Conservation (phyloP, 345 rosid species). For the Hibiscus tridactylites region DNA sequence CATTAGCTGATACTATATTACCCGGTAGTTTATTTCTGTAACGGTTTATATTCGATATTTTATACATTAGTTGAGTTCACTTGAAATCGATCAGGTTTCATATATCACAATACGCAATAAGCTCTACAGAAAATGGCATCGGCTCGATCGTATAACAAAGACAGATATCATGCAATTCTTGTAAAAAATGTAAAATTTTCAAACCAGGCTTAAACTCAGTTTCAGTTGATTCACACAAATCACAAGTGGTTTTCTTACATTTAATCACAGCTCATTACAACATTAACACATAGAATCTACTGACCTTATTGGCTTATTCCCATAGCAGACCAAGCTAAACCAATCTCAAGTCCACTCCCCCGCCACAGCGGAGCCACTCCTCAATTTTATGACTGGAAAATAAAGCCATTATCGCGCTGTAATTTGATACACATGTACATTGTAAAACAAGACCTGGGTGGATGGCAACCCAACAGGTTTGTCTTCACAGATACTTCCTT, state of each 20-base stretch:
- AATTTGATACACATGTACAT: slow-evolving; percentile 1
- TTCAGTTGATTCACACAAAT: background rate
- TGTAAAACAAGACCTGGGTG: background rate
- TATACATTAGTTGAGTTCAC: background rate
- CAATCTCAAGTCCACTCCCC: slow-evolving; percentile 1
- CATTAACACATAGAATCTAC: background rate
- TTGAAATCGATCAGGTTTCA: background rate
- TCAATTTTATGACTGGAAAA: background rate
- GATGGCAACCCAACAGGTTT: background rate
- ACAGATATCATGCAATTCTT: background rate
- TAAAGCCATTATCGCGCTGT: background rate
- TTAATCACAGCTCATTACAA: slow-evolving; percentile 1
- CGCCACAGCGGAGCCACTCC: background rate
- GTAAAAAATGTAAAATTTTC: background rate
- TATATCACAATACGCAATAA: background rate
- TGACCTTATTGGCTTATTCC: slow-evolving; percentile 1
- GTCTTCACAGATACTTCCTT: slow-evolving; percentile 4
- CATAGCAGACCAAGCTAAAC: background rate
- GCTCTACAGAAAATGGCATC: background rate
- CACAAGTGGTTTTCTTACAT: background rate
- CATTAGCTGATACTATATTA: background rate
- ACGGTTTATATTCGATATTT: background rate
- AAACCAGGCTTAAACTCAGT: background rate
- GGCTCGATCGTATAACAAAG: background rate
- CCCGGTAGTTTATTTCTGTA: too few species aligned